Evolutionary conservation across 371 early-diverging fungal genomes (phyloP), one percentile per base, ranked within the genome.

Genomic region (Lichtheimia corymbifera): DNA sequence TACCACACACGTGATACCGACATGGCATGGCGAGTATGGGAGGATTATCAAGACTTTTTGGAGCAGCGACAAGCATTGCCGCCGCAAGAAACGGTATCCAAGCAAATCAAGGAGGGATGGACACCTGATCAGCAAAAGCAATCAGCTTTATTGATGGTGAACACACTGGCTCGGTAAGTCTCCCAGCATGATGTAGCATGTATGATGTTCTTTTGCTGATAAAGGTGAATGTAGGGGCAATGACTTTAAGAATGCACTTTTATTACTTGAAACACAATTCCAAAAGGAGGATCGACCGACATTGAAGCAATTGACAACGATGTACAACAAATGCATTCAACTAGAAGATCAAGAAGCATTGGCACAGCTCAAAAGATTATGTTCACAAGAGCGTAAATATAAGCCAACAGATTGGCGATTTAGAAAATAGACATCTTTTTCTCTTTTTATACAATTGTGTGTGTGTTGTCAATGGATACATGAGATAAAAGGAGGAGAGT

Each of bases 261-360:
- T 62, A 55, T 52, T 84, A 64, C 62, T 75, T 55, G 50, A 56
- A 14, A 63, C 69, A 25, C 63, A 73, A 53, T 63, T 67, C 54
- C 53, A 67, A 61, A 59, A 64, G 54, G 55, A 45, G 69, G 55
- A 72, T 54, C 52, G 68, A 64, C 76, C 78, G 41, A 57, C 53
- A 49, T 64, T 83, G 22, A 71, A 70, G 18, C 76, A 84, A 15
- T 67, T 88, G 50, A 69, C 70, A 24, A 65, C 80, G 2, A 64
- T 79, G 20, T 83, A 83, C 53, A 82, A 79, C 58, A 83, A 83
- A 63, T 79, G 81, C 25, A 76, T 85, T 62, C 81, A 83, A 47
- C 58, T 85, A 28, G 83, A 83, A 63, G 74, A 85, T 50, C 68
- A 73, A 12, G 76, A 76, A 15, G 69, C 76, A 0, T 73, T 71